Evolutionary conservation across 108 stramenopile species (phyloP).

Genomic region (Schizochytrium sp.): DNA sequence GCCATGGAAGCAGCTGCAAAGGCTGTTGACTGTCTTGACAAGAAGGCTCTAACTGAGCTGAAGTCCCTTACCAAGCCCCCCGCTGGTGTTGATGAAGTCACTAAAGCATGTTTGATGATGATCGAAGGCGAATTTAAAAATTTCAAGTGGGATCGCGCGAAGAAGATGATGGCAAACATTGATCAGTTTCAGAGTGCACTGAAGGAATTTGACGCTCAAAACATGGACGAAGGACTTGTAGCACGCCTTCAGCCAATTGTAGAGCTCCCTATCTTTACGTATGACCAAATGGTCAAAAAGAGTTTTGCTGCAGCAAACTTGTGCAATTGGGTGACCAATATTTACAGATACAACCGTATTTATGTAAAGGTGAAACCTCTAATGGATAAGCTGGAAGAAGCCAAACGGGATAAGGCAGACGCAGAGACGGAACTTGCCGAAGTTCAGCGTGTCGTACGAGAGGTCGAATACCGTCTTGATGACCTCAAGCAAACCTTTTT

Average conservation of each 20-base stretch:
- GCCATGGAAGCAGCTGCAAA: constrained; percentile 87
- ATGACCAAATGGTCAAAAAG: constrained; percentile 82
- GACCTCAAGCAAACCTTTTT: constrained; percentile 76
- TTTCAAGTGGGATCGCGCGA: constrained; percentile 84
- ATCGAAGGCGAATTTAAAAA: constrained; percentile 87
- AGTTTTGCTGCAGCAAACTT: constrained; percentile 88
- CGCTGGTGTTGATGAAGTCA: constrained; percentile 83
- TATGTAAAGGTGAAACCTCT: constrained; percentile 92
- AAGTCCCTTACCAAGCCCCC: constrained; percentile 86
- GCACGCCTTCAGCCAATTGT: constrained; percentile 85
- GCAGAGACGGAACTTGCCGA: constrained; percentile 80
- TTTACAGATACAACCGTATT: constrained; percentile 88
- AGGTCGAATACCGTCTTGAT: constrained; percentile 73
- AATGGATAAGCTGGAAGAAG: constrained; percentile 85
- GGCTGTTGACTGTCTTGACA: constrained; percentile 87
- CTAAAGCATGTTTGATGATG: constrained; percentile 84
- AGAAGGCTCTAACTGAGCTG: constrained; percentile 87
- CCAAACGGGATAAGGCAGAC: constrained; percentile 74
- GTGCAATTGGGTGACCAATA: constrained; percentile 88
- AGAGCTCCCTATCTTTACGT: constrained; percentile 78
- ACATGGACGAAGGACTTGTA: constrained; percentile 88
- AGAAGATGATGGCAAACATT: constrained; percentile 90
- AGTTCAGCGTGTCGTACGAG: constrained; percentile 80
- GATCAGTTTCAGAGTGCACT: constrained; percentile 84
- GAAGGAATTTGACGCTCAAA: constrained; percentile 80